phyloP scores from a whole-genome alignment of 129 eudicot genomes.

The Artemisia argyi region DNA sequence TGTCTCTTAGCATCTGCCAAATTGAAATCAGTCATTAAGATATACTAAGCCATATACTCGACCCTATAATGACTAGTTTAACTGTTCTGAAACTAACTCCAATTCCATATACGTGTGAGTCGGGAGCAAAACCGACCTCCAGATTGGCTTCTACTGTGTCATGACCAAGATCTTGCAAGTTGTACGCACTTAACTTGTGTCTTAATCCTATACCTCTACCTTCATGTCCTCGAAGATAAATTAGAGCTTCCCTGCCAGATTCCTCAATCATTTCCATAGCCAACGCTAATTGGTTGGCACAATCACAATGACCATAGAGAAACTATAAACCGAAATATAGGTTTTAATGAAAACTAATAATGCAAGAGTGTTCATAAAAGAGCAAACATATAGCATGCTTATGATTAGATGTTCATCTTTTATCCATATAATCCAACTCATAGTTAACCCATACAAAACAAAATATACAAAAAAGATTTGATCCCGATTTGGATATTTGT shows the following conservation, averaged over 20 bases:
- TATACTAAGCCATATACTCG: background rate
- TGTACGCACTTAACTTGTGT: conserved; percentile 81
- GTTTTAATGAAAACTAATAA: no score
- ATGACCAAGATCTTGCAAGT: conserved; percentile 92
- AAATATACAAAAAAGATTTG: no score
- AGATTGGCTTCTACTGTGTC: conserved; percentile 96
- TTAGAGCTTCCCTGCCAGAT: conserved; percentile 75
- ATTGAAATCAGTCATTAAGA: background rate
- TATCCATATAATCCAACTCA: no score
- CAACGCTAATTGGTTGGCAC: conserved; percentile 80
- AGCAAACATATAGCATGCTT: no score
- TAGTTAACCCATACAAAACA: no score
- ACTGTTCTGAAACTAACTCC: conserved; percentile 25
- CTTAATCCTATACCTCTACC: conserved; percentile 97
- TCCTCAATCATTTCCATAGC: conserved; percentile 81
- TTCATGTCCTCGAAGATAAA: conserved; percentile 94
- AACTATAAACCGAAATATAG: no score
- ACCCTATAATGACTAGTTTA: background rate
- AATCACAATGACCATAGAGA: conserved; percentile 62
- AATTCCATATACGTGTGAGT: conserved; percentile 90
- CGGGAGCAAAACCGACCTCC: conserved; percentile 90
- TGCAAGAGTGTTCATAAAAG: no score
- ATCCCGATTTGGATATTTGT: no score
- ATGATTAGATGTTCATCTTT: no score
- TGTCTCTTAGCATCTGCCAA: conserved; percentile 73